phyloP scores from a whole-genome alignment of 2,329 filamentous ascomycete genomes.

The Capronia coronata region DNA sequence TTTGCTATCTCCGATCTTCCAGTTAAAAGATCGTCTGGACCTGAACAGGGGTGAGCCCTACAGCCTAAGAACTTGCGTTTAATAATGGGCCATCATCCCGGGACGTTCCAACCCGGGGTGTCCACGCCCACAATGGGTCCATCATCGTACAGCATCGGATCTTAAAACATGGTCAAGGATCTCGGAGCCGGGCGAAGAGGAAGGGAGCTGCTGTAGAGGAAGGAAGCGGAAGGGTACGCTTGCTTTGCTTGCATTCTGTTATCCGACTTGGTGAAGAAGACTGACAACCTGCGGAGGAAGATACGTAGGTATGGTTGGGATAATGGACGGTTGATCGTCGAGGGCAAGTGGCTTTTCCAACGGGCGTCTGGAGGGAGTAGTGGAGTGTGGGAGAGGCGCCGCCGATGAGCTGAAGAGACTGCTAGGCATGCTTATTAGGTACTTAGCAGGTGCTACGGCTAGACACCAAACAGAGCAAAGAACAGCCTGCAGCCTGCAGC shows the following conservation, averaged over 20 bases:
- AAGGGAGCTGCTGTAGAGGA: not conserved
- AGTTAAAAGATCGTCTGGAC: not conserved
- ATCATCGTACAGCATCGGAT: not conserved
- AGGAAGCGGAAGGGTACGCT: too few species aligned
- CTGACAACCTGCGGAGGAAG: not conserved
- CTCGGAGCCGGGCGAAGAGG: not conserved
- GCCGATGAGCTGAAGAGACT: too few species aligned
- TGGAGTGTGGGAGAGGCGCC: not conserved
- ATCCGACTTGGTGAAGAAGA: not conserved
- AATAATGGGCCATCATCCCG: not conserved
- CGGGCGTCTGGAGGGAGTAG: not conserved
- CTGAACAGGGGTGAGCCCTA: not conserved
- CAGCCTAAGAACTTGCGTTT: too few species aligned
- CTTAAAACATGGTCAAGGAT: not conserved
- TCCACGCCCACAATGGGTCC: too few species aligned
- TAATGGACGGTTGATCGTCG: slow-evolving; percentile 10
- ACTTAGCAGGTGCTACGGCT: too few species aligned
- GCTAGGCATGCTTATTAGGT: too few species aligned
- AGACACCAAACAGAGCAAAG: not conserved
- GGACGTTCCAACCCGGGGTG: not conserved
- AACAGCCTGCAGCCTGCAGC: not conserved
- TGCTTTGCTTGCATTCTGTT: not conserved
- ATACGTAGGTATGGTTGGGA: too few species aligned
- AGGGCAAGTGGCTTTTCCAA: slow-evolving; percentile 2
- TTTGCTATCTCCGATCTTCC: not conserved